Base-by-base conservation (phyloP, 495 filamentous ascomycete genomes). In the Pseudomonodictys pantanalensis region DNA sequence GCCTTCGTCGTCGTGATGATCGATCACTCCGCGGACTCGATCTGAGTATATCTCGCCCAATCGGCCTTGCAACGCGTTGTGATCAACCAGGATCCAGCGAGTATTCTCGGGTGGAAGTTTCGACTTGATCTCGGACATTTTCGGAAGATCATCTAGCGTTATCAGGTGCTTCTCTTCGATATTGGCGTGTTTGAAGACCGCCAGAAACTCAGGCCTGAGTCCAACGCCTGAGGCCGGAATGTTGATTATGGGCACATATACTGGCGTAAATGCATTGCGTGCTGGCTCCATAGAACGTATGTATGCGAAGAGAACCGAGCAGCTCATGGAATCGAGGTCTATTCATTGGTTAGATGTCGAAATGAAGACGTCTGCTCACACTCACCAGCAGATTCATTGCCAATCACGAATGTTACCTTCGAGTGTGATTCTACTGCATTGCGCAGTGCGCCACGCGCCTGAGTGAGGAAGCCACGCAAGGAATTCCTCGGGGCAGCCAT, bases 311-410 rank as follows among this genome's bases (percentile, higher is more conserved):
- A 95, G 71, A n/a, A 97, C 74, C 15, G 92, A 83, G 32, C 83
- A 89, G 72, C 89, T 88, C 52, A 97, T 82, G 11, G 95, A 96
- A 74, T 98, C 93, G 67, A 98, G 86, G 69, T 98, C 93, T 81
- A 73, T 71, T 8, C 18, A 30, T 43, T 9, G 22, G 18, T 64
- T 28, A 64, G 61, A 30, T 11, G 41, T 15, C 15, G 32, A 8
- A 33, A 12, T 25, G 28, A 24, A 9, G 12, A 24, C 38, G 17
- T 18, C n/a, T 44, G 30, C 38, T 20, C n/a, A 20, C 26, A 82
- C 69, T n/a, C 71, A 83, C 85, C 85, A 23, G 85, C 87, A 28
- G 86, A 87, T 70, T 90, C 86, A 64, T 89, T 89, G 6, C 87
- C 87, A 25, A 89, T 77, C 3, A 89, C 85, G 67, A 90, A 83